Conservation (phyloP, 805 yeast genomes). For the Metschnikowia vanudenii region DNA sequence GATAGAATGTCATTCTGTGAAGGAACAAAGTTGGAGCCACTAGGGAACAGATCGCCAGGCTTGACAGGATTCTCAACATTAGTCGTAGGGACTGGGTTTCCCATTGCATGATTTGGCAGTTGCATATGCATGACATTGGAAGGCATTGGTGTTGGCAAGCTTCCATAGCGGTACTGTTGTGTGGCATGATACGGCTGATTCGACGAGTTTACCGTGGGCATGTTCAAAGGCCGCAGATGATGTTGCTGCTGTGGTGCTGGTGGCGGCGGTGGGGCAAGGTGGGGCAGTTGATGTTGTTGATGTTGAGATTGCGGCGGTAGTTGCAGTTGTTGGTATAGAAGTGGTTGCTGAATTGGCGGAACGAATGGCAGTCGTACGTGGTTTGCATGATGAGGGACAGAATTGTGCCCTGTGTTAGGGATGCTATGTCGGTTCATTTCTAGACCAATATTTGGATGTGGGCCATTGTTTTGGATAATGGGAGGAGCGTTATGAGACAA, state of each 20-base stretch:
- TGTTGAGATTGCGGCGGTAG: no score
- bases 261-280: background rate
- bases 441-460: background rate
- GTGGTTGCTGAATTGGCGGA: background rate
- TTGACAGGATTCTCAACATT: background rate
- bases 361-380: background rate
- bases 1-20: constrained; percentile 38
- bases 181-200: background rate
- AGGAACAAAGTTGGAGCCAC: constrained; percentile 19
- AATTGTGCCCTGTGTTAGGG: background rate
- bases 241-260: background rate
- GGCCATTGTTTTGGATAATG: background rate
- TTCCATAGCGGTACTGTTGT: background rate
- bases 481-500: background rate
- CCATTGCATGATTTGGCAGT: background rate
- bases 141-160: background rate
- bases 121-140: background rate
- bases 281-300: background rate
- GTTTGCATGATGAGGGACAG: background rate
- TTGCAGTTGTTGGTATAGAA: no score
- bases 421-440: background rate
- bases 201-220: background rate
- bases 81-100: background rate
- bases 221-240: background rate
- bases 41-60: background rate